Percentiles rank a stretch among this genome's conserved stretches.
Conservation (phyloP, 495 filamentous ascomycete species). For the Xylona heveae region DNA sequence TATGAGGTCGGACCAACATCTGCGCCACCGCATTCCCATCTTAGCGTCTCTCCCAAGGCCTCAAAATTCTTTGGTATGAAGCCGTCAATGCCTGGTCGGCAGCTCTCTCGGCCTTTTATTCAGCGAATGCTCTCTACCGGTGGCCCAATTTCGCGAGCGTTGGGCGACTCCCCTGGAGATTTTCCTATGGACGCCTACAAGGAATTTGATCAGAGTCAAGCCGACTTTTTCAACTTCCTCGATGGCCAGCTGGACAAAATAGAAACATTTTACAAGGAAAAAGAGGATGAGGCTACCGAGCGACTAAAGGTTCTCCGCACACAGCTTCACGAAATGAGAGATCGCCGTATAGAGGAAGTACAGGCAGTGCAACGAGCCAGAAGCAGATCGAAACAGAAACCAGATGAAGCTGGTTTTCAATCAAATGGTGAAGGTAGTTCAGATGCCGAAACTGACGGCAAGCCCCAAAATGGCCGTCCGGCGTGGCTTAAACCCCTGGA, state of each 20-base stretch:
- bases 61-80: constrained; percentile 14
- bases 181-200: constrained; percentile 23
- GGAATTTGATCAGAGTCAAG: constrained; percentile 32
- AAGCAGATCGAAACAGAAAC: constrained; percentile 10
- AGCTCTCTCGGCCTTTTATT: constrained; percentile 12
- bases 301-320: constrained; percentile 48
- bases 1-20: constrained; percentile 20
- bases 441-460: background rate
- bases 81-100: too few species aligned
- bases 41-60: constrained; percentile 13
- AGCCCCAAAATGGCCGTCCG: background rate
- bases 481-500: constrained; percentile 16
- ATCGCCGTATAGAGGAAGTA: constrained; percentile 55
- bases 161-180: constrained; percentile 8
- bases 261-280: constrained; percentile 61
- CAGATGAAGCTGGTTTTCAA: background rate
- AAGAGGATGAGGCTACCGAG: constrained; percentile 57
- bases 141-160: constrained; percentile 4
- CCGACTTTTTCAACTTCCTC: constrained; percentile 61
- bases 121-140: constrained; percentile 21
- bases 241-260: constrained; percentile 69
- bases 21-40: constrained; percentile 9
- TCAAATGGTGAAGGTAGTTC: background rate
- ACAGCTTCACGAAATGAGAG: constrained; percentile 75
- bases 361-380: constrained; percentile 16